These are phyloP conservation scores for Mortierella sp. DNA, from an alignment of 371 early-diverging fungal species.

Conservation along the genomic window DNA sequence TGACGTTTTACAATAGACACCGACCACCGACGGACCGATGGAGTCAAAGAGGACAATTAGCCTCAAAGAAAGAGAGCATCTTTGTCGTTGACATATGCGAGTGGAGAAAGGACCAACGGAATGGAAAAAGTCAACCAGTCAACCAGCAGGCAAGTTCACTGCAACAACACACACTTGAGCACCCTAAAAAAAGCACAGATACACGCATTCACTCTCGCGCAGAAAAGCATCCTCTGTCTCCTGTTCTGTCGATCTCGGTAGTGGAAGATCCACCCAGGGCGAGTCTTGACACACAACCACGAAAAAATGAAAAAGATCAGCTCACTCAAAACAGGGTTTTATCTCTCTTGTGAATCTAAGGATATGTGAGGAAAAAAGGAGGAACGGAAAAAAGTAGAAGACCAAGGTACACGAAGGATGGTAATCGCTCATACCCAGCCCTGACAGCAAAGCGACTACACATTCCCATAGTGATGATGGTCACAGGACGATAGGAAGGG, in stretches of 20 bases:
- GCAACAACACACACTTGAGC: not conserved
- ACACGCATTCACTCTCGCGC: not conserved
- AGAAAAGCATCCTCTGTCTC: not conserved
- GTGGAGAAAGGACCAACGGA: not conserved
- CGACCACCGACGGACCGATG: not conserved
- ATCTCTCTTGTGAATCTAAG: not conserved
- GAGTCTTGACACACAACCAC: too few relatives aligned
- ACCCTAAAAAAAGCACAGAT: not conserved
- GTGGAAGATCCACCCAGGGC: not conserved
- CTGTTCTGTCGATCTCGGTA: constrained; percentile 5
- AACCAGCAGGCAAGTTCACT: too few relatives aligned
- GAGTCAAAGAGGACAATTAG: not conserved
- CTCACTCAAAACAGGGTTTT: constrained; percentile 10
- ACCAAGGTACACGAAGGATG: too few relatives aligned
- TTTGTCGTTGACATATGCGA: constrained; percentile 1
- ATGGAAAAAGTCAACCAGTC: not conserved
- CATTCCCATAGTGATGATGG: too few relatives aligned
- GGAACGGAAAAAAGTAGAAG: too few relatives aligned
- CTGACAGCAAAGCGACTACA: too few relatives aligned
- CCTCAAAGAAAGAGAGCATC: not conserved
- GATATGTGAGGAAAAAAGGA: too few relatives aligned
- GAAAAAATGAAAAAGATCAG: not conserved
- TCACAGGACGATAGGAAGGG: too few relatives aligned
- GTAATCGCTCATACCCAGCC: too few relatives aligned
- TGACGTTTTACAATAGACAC: not conserved